phyloP scores from a whole-genome alignment of 352 stramenopile genomes.

The Globisporangium rhizosaccharum region DNA sequence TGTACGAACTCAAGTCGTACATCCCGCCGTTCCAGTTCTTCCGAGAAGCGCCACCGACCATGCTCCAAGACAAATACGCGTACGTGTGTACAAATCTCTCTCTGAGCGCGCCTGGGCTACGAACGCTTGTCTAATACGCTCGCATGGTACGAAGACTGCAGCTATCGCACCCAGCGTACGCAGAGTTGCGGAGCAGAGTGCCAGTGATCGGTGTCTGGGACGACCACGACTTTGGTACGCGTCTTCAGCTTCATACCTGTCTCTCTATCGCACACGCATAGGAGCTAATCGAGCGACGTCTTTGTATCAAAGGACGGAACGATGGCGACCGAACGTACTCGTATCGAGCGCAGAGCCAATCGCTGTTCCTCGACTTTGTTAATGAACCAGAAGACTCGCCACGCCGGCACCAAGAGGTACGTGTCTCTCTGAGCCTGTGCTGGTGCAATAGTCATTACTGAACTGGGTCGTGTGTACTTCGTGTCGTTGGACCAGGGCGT shows the following conservation, averaged over 20 bases:
- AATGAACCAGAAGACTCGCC: constrained; percentile 65
- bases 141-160: constrained; percentile 37
- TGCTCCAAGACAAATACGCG: constrained; percentile 58
- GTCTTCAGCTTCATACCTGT: not conserved
- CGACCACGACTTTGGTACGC: constrained; percentile 87
- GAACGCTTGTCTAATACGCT: not conserved
- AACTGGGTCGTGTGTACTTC: not conserved
- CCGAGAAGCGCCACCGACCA: constrained; percentile 34
- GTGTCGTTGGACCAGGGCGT: constrained; percentile 46
- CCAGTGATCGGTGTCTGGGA: constrained; percentile 87
- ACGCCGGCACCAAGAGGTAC: constrained; percentile 69
- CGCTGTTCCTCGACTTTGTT: constrained; percentile 85
- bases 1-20: constrained; percentile 30
- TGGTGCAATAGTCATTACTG: not conserved
- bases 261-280: not conserved
- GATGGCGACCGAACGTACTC: constrained; percentile 73
- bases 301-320: constrained; percentile 25
- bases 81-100: constrained; percentile 19
- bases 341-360: constrained; percentile 70
- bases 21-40: constrained; percentile 57
- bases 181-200: constrained; percentile 40
- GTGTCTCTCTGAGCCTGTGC: not conserved
- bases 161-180: constrained; percentile 59
- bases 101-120: not conserved
- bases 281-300: not conserved